Evolutionary conservation across 139 green algal genomes (phyloP).

Genomic region (Picochlorum sp.): DNA sequence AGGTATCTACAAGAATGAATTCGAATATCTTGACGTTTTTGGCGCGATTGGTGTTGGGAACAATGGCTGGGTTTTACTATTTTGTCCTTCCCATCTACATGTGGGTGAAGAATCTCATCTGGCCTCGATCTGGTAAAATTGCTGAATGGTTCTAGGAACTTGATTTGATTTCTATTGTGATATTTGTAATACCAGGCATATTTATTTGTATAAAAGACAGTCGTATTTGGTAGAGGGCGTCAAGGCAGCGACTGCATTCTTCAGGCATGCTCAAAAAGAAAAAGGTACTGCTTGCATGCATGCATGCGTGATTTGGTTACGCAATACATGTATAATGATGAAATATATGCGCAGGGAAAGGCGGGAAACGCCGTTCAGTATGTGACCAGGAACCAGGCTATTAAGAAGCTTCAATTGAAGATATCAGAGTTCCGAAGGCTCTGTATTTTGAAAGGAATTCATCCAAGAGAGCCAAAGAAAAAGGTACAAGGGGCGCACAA

Average conservation of each 20-base stretch:
- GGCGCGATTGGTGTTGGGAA: slow-evolving; percentile 54
- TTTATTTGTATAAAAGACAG: too few relatives aligned
- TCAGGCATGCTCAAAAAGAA: slow-evolving; percentile 35
- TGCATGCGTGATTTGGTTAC: not conserved
- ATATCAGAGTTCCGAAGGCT: slow-evolving; percentile 92
- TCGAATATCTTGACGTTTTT: slow-evolving; percentile 64
- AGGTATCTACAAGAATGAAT: slow-evolving; percentile 42
- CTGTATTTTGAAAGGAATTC: slow-evolving; percentile 98
- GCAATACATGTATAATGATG: not conserved
- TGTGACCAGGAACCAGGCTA: slow-evolving; percentile 86
- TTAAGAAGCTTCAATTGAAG: slow-evolving; percentile 94
- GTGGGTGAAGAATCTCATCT: slow-evolving; percentile 79
- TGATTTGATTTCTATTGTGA: too few relatives aligned
- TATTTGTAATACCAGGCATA: too few relatives aligned
- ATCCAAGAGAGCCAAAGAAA: slow-evolving; percentile 95
- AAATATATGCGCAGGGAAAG: slow-evolving; percentile 32
- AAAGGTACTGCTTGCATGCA: slow-evolving; percentile 17
- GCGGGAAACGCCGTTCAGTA: slow-evolving; percentile 78
- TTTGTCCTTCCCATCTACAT: slow-evolving; percentile 80
- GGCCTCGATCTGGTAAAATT: slow-evolving; percentile 41
- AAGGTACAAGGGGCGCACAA: slow-evolving; percentile 84
- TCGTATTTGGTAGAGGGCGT: too few relatives aligned
- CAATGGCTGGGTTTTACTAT: slow-evolving; percentile 74
- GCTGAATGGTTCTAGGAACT: not conserved
- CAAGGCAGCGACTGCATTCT: too few relatives aligned